These are phyloP conservation scores for Phialophora verrucosa DNA, from an alignment of 2,329 filamentous ascomycete genomes.

Conservation along the genomic window DNA sequence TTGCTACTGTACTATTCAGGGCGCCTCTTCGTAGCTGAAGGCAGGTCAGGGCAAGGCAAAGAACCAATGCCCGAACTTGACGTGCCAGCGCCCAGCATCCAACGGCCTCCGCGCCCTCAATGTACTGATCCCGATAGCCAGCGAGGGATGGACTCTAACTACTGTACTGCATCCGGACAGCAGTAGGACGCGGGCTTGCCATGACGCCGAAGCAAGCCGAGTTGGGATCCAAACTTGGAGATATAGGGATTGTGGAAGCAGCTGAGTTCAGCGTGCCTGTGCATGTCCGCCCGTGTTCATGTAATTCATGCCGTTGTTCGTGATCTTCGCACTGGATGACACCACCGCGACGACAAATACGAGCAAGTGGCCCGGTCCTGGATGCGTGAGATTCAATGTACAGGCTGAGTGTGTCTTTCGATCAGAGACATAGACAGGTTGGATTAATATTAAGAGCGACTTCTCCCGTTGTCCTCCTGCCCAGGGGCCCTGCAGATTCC, in stretches of 20 bases:
- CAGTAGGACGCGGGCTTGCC: neutral
- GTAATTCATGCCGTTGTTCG: constrained; percentile 4
- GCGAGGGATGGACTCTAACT: too few species aligned
- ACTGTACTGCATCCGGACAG: neutral
- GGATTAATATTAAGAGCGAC: too few species aligned
- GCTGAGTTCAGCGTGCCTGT: neutral
- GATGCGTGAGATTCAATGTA: too few species aligned
- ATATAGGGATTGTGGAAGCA: neutral
- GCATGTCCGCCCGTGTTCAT: neutral
- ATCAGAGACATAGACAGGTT: too few species aligned
- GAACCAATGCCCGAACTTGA: neutral
- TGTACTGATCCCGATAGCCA: too few species aligned
- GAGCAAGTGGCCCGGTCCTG: neutral
- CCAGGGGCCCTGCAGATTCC: neutral
- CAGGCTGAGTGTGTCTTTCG: neutral
- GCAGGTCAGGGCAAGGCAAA: constrained; percentile 52
- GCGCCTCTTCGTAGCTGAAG: constrained; percentile 54
- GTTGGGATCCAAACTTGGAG: neutral
- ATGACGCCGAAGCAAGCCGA: neutral
- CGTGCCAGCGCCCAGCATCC: too few species aligned
- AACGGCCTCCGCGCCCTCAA: too few species aligned
- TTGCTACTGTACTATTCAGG: constrained; percentile 50
- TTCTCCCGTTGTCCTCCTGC: too few species aligned
- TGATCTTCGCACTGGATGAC: constrained; percentile 24
- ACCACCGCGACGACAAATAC: constrained; percentile 14